phyloP scores from a whole-genome alignment of 2,329 filamentous ascomycete genomes.

The Aspergillus texensis region DNA sequence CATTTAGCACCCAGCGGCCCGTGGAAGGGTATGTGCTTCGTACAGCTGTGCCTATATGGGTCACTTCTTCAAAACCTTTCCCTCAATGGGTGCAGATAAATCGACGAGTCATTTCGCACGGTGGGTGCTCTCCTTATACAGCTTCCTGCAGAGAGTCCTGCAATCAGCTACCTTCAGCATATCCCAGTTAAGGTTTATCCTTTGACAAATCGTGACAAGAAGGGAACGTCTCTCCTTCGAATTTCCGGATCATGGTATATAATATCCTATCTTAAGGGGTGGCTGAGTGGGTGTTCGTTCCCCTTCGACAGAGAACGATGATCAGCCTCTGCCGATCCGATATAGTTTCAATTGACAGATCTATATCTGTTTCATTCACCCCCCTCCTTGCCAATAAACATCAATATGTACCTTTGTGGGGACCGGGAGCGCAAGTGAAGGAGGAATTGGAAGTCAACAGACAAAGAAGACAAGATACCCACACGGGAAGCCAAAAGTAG shows the following conservation, averaged over 20 bases:
- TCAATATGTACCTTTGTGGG: not conserved
- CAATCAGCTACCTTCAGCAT: not conserved
- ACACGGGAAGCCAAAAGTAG: not conserved
- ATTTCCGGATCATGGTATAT: not conserved
- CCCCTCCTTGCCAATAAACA: not conserved
- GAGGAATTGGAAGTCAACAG: not conserved
- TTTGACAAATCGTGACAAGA: not conserved
- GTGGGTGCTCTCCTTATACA: not conserved
- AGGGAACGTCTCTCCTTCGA: not conserved
- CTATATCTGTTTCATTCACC: not conserved
- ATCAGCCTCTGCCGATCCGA: not conserved
- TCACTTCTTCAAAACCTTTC: not conserved
- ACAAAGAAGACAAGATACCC: not conserved
- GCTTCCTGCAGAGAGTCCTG: not conserved
- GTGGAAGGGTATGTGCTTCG: constrained; percentile 13
- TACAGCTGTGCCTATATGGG: constrained; percentile 2
- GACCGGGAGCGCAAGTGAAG: not conserved
- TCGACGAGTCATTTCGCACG: not conserved
- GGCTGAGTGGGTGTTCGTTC: not conserved
- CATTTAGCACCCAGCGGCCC: constrained; percentile 2
- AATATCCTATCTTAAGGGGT: not conserved
- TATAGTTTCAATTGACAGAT: constrained; percentile 1
- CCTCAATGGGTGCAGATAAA: not conserved
- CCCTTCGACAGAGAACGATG: not conserved
- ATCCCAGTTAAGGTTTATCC: not conserved